Conservation (phyloP, 1,284 basidiomycete species). For the Takashimella tepidaria region DNA sequence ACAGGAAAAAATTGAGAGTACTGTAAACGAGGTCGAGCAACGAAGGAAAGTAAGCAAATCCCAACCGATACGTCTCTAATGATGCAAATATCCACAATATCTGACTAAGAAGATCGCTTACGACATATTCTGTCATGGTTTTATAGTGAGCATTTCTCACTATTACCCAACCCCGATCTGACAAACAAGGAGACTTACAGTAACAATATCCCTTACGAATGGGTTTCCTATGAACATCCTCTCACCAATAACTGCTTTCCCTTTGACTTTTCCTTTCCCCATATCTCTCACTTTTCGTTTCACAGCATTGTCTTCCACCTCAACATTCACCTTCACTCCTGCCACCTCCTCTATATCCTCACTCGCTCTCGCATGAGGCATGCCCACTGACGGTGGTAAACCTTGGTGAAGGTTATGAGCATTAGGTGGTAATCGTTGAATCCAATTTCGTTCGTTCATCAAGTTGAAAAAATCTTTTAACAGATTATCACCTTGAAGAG, state of each 20-base stretch:
- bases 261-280: not conserved
- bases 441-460: constrained; percentile 67
- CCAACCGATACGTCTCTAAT: no score
- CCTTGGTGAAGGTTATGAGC: constrained; percentile 52
- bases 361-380: not conserved
- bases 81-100: no score
- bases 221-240: no score
- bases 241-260: constrained; percentile 3
- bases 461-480: constrained; percentile 67
- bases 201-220: no score
- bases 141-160: no score
- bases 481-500: constrained; percentile 58
- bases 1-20: no score
- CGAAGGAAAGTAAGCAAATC: no score
- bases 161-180: no score
- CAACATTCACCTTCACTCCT: constrained; percentile 3
- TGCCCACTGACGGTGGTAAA: not conserved
- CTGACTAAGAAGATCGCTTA: no score
- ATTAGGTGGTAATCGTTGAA: constrained; percentile 55
- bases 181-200: no score
- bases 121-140: no score
- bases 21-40: no score
- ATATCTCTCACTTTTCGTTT: not conserved
- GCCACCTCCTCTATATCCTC: constrained; percentile 2
- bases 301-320: not conserved